These are phyloP conservation scores for Camellia japonica DNA, from an alignment of 148 eudicot genomes.

Conservation along the genomic window DNA sequence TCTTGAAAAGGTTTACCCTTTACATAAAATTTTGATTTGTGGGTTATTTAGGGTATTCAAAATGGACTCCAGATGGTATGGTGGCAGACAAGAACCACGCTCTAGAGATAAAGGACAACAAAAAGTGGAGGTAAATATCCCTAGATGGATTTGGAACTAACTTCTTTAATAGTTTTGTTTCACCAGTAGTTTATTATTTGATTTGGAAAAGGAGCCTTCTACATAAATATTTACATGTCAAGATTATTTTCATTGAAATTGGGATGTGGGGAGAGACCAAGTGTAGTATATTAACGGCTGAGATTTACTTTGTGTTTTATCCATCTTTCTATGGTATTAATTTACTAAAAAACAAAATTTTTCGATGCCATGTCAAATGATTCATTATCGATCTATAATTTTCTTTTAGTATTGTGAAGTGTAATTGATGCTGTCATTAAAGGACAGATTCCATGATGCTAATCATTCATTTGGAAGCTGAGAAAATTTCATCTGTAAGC, in stretches of 20 bases:
- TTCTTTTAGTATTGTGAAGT: not conserved
- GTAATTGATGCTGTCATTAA: not conserved
- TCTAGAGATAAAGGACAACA: slow-evolving; percentile 37
- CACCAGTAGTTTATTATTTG: not conserved
- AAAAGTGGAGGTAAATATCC: slow-evolving; percentile 41
- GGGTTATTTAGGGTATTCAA: slow-evolving; percentile 13
- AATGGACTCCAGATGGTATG: slow-evolving; percentile 59
- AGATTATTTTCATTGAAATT: not conserved
- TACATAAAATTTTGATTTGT: not conserved
- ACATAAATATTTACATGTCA: not conserved
- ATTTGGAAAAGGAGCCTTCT: not conserved
- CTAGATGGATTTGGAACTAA: not conserved
- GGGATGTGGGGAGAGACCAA: not conserved
- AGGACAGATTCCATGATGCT: not conserved
- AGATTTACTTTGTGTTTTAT: not conserved
- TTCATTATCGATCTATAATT: not conserved
- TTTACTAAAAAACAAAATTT: not conserved
- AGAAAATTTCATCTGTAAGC: not conserved
- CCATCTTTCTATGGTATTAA: not conserved
- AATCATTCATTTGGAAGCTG: not conserved
- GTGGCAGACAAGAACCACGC: slow-evolving; percentile 43
- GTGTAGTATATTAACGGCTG: not conserved
- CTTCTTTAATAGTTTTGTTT: not conserved
- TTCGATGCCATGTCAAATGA: not conserved
- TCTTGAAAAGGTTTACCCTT: not conserved